Conservation (phyloP, 768 basidiomycete genomes). For the Psilocybe cubensis region DNA sequence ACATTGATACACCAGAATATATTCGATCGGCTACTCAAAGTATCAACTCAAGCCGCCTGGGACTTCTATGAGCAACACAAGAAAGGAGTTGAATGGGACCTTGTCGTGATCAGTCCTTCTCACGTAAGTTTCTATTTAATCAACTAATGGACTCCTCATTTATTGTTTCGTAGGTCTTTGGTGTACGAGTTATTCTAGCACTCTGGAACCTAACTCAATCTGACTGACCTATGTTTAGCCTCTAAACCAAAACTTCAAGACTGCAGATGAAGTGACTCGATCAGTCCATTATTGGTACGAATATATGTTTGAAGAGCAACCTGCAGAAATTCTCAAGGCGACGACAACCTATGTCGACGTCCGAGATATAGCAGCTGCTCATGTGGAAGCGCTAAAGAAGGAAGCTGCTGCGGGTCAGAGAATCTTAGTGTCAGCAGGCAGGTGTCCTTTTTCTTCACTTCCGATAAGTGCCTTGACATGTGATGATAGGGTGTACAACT, state of each 20-base stretch:
- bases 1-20: background rate
- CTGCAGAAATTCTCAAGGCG: constrained; percentile 19
- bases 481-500: constrained; percentile 1
- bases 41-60: constrained; percentile 40
- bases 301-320: constrained; percentile 20
- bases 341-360: constrained; percentile 50
- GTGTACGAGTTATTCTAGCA: no score
- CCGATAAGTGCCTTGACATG: background rate
- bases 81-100: constrained; percentile 47
- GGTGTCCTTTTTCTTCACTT: background rate
- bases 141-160: no score
- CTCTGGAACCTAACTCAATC: no score
- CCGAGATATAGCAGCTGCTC: constrained; percentile 59
- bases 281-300: constrained; percentile 38
- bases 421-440: constrained; percentile 50
- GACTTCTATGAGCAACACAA: constrained; percentile 48
- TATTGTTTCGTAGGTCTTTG: no score
- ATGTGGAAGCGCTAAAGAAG: constrained; percentile 54
- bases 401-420: constrained; percentile 58
- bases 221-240: background rate
- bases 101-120: constrained; percentile 57
- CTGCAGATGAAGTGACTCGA: constrained; percentile 28
- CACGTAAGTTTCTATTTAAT: no score
- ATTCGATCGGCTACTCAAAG: no score
- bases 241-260: constrained; percentile 37